These are phyloP conservation scores for Udeniomyces megalosporus DNA, from an alignment of 768 basidiomycete species.

Conservation along the genomic window DNA sequence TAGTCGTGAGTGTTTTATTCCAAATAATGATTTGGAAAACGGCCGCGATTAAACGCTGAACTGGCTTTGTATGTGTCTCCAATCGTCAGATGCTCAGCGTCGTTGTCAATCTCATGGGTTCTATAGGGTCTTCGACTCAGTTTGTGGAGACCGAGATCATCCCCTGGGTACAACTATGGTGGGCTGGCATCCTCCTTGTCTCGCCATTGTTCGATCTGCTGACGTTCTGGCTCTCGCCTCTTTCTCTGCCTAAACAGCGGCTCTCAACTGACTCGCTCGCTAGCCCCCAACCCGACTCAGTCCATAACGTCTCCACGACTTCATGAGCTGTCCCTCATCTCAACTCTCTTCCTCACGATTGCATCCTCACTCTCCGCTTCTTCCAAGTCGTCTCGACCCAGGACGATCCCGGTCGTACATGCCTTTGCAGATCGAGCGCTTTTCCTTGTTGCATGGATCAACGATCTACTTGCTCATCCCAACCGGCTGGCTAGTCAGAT, in stretches of 20 bases:
- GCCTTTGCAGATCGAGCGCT: slow-evolving; percentile 54
- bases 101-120: slow-evolving; percentile 50
- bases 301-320: slow-evolving; percentile 57
- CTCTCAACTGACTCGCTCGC: slow-evolving; percentile 55
- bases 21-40: too few relatives aligned
- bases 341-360: slow-evolving; percentile 60
- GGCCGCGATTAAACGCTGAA: too few relatives aligned
- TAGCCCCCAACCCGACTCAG: slow-evolving; percentile 70
- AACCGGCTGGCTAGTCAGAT: slow-evolving; percentile 67
- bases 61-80: too few relatives aligned
- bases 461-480: slow-evolving; percentile 80
- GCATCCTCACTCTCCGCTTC: slow-evolving; percentile 38
- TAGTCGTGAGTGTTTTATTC: slow-evolving; percentile 49
- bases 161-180: slow-evolving; percentile 65
- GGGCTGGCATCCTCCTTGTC: neutral
- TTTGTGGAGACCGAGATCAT: slow-evolving; percentile 65
- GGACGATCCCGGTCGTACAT: slow-evolving; percentile 39
- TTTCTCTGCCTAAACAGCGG: slow-evolving; percentile 27
- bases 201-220: neutral
- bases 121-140: slow-evolving; percentile 52
- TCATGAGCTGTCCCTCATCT: slow-evolving; percentile 67
- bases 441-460: slow-evolving; percentile 65
- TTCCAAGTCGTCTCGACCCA: slow-evolving; percentile 28
- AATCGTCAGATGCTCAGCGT: slow-evolving; percentile 49
- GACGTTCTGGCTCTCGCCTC: neutral